These are phyloP conservation scores for Candida glaebosa DNA, from an alignment of 805 yeast species.

Conservation along the genomic window DNA sequence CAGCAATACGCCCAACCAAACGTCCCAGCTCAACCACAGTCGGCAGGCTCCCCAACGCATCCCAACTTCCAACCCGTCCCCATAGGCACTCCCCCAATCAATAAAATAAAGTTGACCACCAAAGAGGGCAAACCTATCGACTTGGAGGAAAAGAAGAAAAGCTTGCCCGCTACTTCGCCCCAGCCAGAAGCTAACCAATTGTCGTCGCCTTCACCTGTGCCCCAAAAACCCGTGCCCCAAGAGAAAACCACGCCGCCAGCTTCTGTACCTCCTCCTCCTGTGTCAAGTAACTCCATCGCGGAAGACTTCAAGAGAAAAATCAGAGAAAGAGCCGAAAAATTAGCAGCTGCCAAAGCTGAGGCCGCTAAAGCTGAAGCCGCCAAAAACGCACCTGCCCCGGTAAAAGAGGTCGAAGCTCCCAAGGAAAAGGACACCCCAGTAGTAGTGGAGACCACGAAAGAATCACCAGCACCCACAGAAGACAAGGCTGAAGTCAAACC, in stretches of 20 bases:
- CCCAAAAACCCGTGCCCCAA: constrained; percentile 6
- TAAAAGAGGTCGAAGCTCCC: background rate
- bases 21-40: constrained; percentile 9
- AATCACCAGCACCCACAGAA: constrained; percentile 6
- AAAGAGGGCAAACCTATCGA: constrained; percentile 42
- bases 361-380: constrained; percentile 6
- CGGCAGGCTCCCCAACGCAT: constrained; percentile 5
- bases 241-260: constrained; percentile 8
- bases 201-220: constrained; percentile 27
- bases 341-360: constrained; percentile 3
- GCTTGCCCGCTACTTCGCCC: constrained; percentile 18
- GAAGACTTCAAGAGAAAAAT: constrained; percentile 38
- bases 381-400: background rate
- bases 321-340: constrained; percentile 19
- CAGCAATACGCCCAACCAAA: constrained; percentile 10
- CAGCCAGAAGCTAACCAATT: constrained; percentile 20
- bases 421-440: constrained; percentile 9
- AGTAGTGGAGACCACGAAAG: constrained; percentile 4
- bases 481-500: constrained; percentile 6
- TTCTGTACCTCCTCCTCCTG: constrained; percentile 5
- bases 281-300: constrained; percentile 16
- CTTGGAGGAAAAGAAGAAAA: constrained; percentile 39
- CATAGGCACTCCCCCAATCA: constrained; percentile 10
- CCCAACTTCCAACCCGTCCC: constrained; percentile 6
- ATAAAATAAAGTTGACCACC: constrained; percentile 37